phyloP scores from a whole-genome alignment of 345 rosid species.

The Trapa bicornis region DNA sequence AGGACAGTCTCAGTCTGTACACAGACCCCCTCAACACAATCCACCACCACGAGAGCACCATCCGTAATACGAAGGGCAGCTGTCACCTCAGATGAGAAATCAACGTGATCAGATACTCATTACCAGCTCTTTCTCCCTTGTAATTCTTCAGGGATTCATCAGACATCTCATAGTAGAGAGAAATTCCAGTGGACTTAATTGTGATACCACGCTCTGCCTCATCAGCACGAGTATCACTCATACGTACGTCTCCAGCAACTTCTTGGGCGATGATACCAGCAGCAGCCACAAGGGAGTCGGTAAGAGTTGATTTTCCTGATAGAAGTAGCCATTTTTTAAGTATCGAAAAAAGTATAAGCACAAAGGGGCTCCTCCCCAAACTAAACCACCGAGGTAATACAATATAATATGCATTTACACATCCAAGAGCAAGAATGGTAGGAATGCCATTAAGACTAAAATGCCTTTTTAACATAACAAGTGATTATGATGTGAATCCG shows the following conservation, averaged over 20 bases:
- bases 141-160: constrained; percentile 37
- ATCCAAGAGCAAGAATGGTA: neutral
- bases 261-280: constrained; percentile 93
- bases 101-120: constrained; percentile 74
- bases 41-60: constrained; percentile 81
- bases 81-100: constrained; percentile 77
- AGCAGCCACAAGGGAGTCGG: constrained; percentile 88
- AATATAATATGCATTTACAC: neutral
- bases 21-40: constrained; percentile 77
- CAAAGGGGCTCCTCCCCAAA: neutral
- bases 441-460: neutral
- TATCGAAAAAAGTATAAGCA: neutral
- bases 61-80: constrained; percentile 91
- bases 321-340: neutral
- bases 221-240: constrained; percentile 78
- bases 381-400: neutral
- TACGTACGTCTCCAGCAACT: constrained; percentile 82
- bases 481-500: too few species aligned
- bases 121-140: constrained; percentile 50
- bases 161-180: constrained; percentile 62
- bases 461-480: neutral
- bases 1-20: constrained; percentile 87
- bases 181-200: constrained; percentile 74
- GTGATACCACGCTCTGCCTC: constrained; percentile 91
- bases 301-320: constrained; percentile 70